phyloP scores from a whole-genome alignment of 345 rosid genomes.

The Durio zibethinus region DNA sequence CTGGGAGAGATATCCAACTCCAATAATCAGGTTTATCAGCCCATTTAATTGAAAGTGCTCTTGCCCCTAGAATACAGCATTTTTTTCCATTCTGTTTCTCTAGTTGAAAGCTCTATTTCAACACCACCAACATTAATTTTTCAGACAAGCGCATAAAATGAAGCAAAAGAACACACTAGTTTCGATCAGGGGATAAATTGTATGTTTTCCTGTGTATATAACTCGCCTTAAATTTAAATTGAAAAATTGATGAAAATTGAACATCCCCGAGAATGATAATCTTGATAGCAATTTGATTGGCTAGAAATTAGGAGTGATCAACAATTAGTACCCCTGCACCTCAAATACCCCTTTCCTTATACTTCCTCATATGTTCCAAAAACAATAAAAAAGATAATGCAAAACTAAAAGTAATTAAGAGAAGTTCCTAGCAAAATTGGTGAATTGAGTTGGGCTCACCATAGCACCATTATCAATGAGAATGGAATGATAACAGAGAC shows the following conservation, averaged over 20 bases:
- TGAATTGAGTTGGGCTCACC: neutral
- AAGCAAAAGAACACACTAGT: neutral
- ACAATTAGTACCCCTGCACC: no score
- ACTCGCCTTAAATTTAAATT: neutral
- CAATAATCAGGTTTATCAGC: slow-evolving; percentile 29
- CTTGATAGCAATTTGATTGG: no score
- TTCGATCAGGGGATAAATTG: no score
- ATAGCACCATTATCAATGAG: neutral
- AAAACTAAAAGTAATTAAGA: no score
- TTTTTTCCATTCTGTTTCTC: slow-evolving; percentile 36
- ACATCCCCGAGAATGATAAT: neutral
- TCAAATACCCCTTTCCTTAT: no score
- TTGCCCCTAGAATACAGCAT: slow-evolving; percentile 34
- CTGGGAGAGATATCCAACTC: slow-evolving; percentile 20
- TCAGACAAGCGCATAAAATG: neutral
- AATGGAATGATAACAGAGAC: neutral
- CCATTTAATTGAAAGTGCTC: slow-evolving; percentile 30
- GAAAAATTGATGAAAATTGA: no score
- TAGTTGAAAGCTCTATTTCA: slow-evolving; percentile 32
- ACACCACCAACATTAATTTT: neutral
- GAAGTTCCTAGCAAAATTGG: no score
- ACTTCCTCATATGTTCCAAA: neutral
- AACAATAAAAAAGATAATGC: neutral
- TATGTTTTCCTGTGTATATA: neutral
- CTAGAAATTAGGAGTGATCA: no score